phyloP scores from a whole-genome alignment of 169 alveolate genomes.

The Plasmodium malariae region DNA sequence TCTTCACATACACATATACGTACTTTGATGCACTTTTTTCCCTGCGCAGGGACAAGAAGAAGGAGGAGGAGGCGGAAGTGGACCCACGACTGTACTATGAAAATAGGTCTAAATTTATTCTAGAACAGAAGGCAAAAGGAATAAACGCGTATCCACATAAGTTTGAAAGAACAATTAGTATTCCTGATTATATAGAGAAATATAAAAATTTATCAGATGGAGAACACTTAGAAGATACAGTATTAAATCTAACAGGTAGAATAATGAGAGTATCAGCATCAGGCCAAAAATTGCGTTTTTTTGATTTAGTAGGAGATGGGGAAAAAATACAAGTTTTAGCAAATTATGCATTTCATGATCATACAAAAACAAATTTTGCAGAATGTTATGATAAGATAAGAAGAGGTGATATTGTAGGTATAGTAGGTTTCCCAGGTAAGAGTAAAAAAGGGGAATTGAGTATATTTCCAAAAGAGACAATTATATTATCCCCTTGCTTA shows the following conservation, averaged over 20 bases:
- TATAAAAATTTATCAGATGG: constrained; percentile 91
- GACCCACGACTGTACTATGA: constrained; percentile 84
- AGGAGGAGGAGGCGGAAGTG: constrained; percentile 79
- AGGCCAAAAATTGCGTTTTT: constrained; percentile 93
- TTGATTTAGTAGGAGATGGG: constrained; percentile 93
- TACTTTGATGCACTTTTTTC: not conserved
- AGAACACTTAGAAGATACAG: constrained; percentile 88
- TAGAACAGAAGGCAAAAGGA: constrained; percentile 79
- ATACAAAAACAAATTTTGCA: constrained; percentile 82
- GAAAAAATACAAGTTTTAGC: constrained; percentile 92
- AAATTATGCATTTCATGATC: constrained; percentile 87
- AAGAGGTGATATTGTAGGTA: constrained; percentile 83
- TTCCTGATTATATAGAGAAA: constrained; percentile 91
- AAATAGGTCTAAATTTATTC: constrained; percentile 80
- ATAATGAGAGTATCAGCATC: constrained; percentile 92
- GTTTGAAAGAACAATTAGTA: constrained; percentile 87
- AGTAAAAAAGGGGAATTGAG: constrained; percentile 98
- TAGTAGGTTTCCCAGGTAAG: constrained; percentile 89
- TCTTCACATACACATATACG: not conserved
- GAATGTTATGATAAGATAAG: constrained; percentile 78
- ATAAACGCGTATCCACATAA: constrained; percentile 85
- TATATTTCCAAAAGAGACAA: constrained; percentile 91
- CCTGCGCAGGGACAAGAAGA: constrained; percentile 33
- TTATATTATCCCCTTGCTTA: constrained; percentile 94
- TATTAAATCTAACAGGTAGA: constrained; percentile 94